Evolutionary conservation across 768 basidiomycete species (phyloP), one percentile per base, ranked within the genome.

Genomic region (Podaxis pistillaris): DNA sequence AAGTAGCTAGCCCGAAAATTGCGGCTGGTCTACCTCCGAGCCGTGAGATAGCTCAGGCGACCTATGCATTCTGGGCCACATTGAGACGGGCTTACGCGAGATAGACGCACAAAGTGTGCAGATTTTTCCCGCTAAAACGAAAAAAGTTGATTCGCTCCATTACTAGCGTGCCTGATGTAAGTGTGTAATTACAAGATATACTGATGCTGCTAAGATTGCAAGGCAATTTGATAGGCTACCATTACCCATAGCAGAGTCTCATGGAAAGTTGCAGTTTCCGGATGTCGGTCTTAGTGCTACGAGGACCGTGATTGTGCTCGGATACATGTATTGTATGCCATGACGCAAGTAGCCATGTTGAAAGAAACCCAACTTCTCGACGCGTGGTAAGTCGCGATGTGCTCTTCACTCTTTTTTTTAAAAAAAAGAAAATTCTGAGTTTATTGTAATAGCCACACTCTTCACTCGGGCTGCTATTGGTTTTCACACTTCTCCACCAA

Each of bases 291-390:
- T 52, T 37, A 52, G 52, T 1, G 60, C 60, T 5, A 61, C 60
- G 13, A 40, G 51, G 51, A 54, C 52, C 3, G 60, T 61, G 13
- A 61, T 41, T 15, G 60, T 52, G 13, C 60, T 52, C 2, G 60
- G 60, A 61, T 61, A 52, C 60, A 55, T 22, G 60, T 30, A 17
- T 24, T 55, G 26, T 61, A 61, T 26, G 17, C 44, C 47, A 51
- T 44, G 52, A 61, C 51, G 26, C 36, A 44, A 8, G 41, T 46
- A 36, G 53, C 55, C 52, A 30, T 47, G 19, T 33, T 61, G 37
- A 52, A 55, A 41, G 60, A 61, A 12, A 41, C 52, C 8, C 60
- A 54, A 7, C 55, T 61, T 36, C 60, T 11, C 33, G 12, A 12
- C 19, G 22, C 38, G 36, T 61, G 60, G 52, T 52, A 40, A 52